phyloP scores from a whole-genome alignment of 345 rosid species.

The Aquilaria sinensis region DNA sequence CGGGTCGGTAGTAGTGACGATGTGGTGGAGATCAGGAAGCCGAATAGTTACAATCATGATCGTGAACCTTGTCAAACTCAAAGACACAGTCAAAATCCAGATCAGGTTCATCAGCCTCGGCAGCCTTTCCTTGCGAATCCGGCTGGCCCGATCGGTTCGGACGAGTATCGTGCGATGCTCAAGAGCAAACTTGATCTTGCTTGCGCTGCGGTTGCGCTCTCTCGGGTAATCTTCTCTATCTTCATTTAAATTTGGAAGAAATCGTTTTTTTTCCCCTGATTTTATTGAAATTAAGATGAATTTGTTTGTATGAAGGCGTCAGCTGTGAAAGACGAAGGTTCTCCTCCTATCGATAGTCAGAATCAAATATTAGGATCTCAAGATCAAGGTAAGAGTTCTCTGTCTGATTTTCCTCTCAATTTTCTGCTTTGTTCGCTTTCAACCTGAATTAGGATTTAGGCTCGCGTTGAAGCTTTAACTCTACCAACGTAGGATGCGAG shows the following conservation, averaged over 20 bases:
- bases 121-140: slow-evolving; percentile 25
- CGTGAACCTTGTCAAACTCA: not conserved
- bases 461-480: no score
- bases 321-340: slow-evolving; percentile 47
- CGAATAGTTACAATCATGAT: slow-evolving; percentile 14
- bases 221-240: slow-evolving; percentile 25
- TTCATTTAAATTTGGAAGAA: no score
- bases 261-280: no score
- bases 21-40: slow-evolving; percentile 36
- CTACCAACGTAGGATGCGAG: no score
- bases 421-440: no score
- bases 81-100: no score
- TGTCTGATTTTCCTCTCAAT: no score
- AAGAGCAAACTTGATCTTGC: slow-evolving; percentile 55
- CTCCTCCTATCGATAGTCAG: slow-evolving; percentile 8
- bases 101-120: slow-evolving; percentile 11
- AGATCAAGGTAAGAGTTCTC: slow-evolving; percentile 26
- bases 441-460: no score
- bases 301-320: slow-evolving; percentile 26
- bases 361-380: slow-evolving; percentile 21
- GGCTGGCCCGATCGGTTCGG: slow-evolving; percentile 30
- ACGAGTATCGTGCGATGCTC: slow-evolving; percentile 43
- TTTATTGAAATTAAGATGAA: not conserved
- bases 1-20: slow-evolving; percentile 35
- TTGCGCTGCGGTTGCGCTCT: slow-evolving; percentile 58